Conservation (phyloP, 768 basidiomycete genomes). For the Boletus insuetus region DNA sequence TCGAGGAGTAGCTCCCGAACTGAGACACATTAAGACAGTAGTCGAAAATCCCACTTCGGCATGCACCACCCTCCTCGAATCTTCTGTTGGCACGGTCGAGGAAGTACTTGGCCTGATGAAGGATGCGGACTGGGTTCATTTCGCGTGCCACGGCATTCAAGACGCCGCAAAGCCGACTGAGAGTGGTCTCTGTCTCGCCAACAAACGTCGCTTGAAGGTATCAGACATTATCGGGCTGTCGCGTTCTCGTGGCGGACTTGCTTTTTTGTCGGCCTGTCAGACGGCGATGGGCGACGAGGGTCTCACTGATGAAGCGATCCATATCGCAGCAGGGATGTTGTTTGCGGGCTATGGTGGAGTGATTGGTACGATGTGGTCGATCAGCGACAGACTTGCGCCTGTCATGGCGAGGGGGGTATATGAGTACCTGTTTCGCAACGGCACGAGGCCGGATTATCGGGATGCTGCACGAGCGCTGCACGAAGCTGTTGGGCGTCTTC, state of each 20-base stretch:
- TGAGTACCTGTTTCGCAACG: neutral
- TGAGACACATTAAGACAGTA: conserved; percentile 20
- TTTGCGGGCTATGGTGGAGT: conserved; percentile 26
- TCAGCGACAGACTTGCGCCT: conserved; percentile 28
- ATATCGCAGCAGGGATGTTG: conserved; percentile 29
- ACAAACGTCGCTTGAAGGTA: neutral
- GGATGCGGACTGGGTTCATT: neutral
- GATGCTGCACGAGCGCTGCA: neutral
- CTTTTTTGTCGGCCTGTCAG: neutral
- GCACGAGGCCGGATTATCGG: neutral
- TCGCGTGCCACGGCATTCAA: neutral
- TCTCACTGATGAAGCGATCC: neutral
- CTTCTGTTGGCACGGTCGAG: conserved; percentile 8
- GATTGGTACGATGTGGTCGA: neutral
- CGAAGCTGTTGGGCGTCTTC: no score
- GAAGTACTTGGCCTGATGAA: conserved; percentile 1
- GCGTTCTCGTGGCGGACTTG: neutral
- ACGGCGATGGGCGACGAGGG: neutral
- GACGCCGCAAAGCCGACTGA: neutral
- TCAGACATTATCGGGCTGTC: neutral
- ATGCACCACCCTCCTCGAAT: neutral
- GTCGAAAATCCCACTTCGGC: neutral
- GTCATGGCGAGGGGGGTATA: conserved; percentile 34
- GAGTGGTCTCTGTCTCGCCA: neutral
- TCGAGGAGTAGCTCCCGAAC: conserved; percentile 11